Evolutionary conservation across 441 rosid species (phyloP), one percentile per base, ranked within the genome.

Genomic region (Adansonia grandidieri): DNA sequence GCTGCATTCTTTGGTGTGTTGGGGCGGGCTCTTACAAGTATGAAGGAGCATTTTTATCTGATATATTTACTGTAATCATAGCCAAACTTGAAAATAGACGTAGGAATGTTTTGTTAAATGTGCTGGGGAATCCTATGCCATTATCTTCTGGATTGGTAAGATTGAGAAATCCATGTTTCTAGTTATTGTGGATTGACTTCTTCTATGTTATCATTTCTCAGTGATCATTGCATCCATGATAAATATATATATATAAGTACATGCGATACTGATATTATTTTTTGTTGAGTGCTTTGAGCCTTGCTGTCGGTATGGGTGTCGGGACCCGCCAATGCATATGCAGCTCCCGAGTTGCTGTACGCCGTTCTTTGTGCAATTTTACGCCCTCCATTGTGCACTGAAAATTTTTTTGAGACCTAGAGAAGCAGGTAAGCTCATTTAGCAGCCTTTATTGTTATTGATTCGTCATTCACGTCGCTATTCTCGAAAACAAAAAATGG

Each of bases 171-270:
- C 81, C 48, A 73, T 48, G 81, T 82, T 81, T 70, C 85, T 76
- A 81, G 71, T 86, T 86, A 85, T 87, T 85, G 65, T 73, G 87
- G 28, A 73, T 88, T 87, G 93, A 88, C 86, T 88, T 89, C 91
- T 83, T 83, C 68, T 37, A 37, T 15, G 81, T 74, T 70, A 87
- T 88, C 71, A 85, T 87, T 87, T 14, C 84, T 47, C 20, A 9
- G 82, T 77, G 73, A 86, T 89, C 81, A 88, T 90, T 84, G 84
- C 82, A 15, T 80, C 87, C 90, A 84, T 89, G 84, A 87, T 84
- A 28, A 10, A 60, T 60, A 24, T 63, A 47, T 42, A 61, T 61
- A 22, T 56, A 6, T 56, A 56, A 61, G n/a, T 24, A 22, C 65
- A 61, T 24, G 42, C 65, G 24, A 24, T 24, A 40, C 40, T 60